Evolutionary conservation across 257 asterid species (phyloP), one percentile per base, ranked within the genome.

Genomic region (Solanum pinnatisectum): DNA sequence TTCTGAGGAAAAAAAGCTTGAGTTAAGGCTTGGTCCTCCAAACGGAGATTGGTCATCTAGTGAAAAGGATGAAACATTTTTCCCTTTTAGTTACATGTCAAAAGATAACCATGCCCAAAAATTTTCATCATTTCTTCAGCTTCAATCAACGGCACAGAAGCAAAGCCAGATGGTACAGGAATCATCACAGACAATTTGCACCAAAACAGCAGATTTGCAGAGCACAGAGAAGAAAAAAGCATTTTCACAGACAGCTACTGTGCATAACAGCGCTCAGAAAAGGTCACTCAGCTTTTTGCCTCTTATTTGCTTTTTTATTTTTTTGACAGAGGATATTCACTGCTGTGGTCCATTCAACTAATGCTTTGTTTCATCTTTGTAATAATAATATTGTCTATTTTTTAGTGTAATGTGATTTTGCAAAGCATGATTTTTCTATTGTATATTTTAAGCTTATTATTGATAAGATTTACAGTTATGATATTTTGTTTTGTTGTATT

Each of bases 21-120:
- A 95, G 92, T 92, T 97, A 37, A 91, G 95, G 76, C 98, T 96
- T 70, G 98, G 95, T 84, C 99, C 99, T n/a, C 99, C 99, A 0
- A 95, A 94, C 37, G 96, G 93, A 44, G 90, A 90, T 32, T 94
- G 95, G 96, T 70, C 90, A 3, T 68, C 11, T 84, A 87, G 30
- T 88, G 91, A 87, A 81, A 81, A 81, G 25, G 65, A 88, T 16
- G 88, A 71, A 5, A 82, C 92, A 32, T 59, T 84, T 86, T 89
- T 73, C 12, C 84, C 91, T 68, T 89, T 87, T 84, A 89, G 91
- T 39, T 88, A 89, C 88, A 90, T 90, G 25, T 60, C 91, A 78
- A 74, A 22, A 20, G 65, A 20, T 56, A 56, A 33, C 56, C 44
- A 85, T 52, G 72, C 84, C 49, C 90, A 88, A 60, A 90, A 87